A percentile compares a stretch with the other conserved stretches of the same genome.
phyloP scores from a whole-genome alignment of 495 filamentous ascomycete species.

The Margaritispora aquatica region DNA sequence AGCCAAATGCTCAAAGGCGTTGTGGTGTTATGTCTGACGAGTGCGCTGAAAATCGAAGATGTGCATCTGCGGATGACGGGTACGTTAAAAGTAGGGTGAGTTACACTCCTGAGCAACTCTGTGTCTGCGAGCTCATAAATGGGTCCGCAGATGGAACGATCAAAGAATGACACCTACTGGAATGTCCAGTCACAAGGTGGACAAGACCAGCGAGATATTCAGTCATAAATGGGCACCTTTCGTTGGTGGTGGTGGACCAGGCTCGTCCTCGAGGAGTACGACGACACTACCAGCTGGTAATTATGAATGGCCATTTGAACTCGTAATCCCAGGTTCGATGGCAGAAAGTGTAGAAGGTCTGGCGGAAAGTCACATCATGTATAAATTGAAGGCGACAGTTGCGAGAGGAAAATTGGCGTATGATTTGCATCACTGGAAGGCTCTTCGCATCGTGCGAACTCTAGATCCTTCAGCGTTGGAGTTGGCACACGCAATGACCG shows the following conservation, averaged over 20 bases:
- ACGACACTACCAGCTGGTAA: constrained; percentile 68
- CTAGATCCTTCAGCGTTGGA: constrained; percentile 75
- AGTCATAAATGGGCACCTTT: constrained; percentile 43
- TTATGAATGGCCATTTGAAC: constrained; percentile 87
- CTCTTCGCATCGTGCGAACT: constrained; percentile 82
- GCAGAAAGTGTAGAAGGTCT: constrained; percentile 89
- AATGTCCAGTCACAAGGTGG: constrained; percentile 40
- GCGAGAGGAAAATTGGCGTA: constrained; percentile 73
- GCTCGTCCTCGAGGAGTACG: constrained; percentile 42
- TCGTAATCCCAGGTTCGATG: constrained; percentile 66
- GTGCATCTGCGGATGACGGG: constrained; percentile 68
- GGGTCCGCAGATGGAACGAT: constrained; percentile 38
- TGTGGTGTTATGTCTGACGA: constrained; percentile 66
- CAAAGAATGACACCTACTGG: constrained; percentile 41
- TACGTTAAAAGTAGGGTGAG: constrained; percentile 62
- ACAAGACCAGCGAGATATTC: constrained; percentile 36
- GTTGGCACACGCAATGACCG: constrained; percentile 81
- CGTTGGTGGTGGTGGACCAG: constrained; percentile 26
- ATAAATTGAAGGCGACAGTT: constrained; percentile 83
- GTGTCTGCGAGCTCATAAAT: background rate
- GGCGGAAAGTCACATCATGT: constrained; percentile 71
- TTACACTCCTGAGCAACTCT: background rate
- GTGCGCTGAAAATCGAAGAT: constrained; percentile 63
- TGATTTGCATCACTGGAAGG: constrained; percentile 70
- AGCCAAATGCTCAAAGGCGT: constrained; percentile 69